Percentiles rank a stretch among this genome's conserved stretches.
Conservation (phyloP, 2,329 filamentous ascomycete species). For the Zymoseptoria tritici region DNA sequence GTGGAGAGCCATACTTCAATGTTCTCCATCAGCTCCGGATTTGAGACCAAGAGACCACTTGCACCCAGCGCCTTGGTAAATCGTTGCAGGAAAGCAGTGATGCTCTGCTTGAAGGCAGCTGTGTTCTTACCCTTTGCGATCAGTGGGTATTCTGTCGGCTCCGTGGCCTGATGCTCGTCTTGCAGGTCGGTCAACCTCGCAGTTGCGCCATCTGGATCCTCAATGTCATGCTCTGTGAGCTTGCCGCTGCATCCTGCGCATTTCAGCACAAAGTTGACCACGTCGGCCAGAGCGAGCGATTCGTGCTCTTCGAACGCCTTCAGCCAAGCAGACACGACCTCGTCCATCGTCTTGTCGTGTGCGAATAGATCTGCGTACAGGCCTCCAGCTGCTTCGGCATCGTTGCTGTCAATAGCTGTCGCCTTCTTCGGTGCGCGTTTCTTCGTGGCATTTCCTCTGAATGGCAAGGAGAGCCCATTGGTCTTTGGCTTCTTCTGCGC, state of each 20-base stretch:
- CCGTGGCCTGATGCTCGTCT: slow-evolving; percentile 72
- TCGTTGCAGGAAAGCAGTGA: slow-evolving; percentile 71
- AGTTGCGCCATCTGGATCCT: slow-evolving; percentile 79
- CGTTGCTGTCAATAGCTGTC: slow-evolving; percentile 44
- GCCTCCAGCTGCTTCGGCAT: slow-evolving; percentile 47
- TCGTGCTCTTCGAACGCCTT: slow-evolving; percentile 49
- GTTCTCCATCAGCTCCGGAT: slow-evolving; percentile 73
- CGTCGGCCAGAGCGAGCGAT: slow-evolving; percentile 47
- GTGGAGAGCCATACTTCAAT: slow-evolving; percentile 82
- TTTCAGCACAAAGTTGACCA: slow-evolving; percentile 56
- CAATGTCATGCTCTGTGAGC: slow-evolving; percentile 74
- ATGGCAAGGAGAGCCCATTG: slow-evolving; percentile 48
- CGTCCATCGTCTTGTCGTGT: slow-evolving; percentile 46
- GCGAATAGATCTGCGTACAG: slow-evolving; percentile 57
- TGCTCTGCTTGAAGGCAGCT: slow-evolving; percentile 66
- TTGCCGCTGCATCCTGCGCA: slow-evolving; percentile 74
- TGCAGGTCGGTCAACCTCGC: slow-evolving; percentile 77
- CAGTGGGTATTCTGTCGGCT: slow-evolving; percentile 75
- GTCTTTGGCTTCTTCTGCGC: slow-evolving; percentile 51
- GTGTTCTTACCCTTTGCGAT: slow-evolving; percentile 68
- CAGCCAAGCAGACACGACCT: slow-evolving; percentile 52
- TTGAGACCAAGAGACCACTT: slow-evolving; percentile 72
- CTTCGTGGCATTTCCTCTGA: slow-evolving; percentile 43
- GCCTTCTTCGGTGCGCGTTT: slow-evolving; percentile 44
- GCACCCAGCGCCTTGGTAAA: slow-evolving; percentile 73